Conservation (phyloP, 2,329 filamentous ascomycete species). For the Aspergillus tamarii region DNA sequence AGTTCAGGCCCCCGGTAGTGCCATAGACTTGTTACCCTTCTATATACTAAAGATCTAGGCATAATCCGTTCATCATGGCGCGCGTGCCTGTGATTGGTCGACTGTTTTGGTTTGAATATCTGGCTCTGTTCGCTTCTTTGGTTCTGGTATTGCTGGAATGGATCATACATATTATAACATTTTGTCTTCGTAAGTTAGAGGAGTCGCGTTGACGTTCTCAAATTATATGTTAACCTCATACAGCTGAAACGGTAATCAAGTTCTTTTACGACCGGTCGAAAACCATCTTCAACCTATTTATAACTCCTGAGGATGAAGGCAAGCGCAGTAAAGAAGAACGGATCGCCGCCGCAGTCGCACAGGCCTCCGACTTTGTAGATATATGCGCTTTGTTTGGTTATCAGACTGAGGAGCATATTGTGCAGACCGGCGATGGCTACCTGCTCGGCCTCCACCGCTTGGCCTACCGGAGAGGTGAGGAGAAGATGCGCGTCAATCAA, state of each 20-base stretch:
- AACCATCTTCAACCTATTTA: constrained; percentile 77
- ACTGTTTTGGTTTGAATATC: constrained; percentile 73
- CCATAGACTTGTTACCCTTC: neutral
- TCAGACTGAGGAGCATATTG: constrained; percentile 92
- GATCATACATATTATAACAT: constrained; percentile 80
- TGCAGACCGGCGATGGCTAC: constrained; percentile 93
- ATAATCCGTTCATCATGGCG: constrained; percentile 49
- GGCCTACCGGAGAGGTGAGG: constrained; percentile 80
- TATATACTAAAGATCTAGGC: neutral
- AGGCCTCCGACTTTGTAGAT: constrained; percentile 89
- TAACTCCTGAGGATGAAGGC: constrained; percentile 69
- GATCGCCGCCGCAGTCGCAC: constrained; percentile 75
- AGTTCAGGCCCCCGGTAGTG: neutral
- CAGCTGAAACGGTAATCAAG: constrained; percentile 76
- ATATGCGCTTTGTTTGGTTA: constrained; percentile 92
- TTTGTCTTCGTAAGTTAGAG: constrained; percentile 74
- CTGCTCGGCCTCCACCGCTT: constrained; percentile 87
- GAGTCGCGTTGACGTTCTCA: neutral
- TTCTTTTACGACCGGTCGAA: constrained; percentile 84
- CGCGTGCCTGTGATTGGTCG: constrained; percentile 66
- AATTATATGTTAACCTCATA: constrained; percentile 22
- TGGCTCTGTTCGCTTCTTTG: constrained; percentile 83
- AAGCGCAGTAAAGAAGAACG: constrained; percentile 70
- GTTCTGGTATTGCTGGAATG: constrained; percentile 80
- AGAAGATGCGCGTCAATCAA: constrained; percentile 75